These are phyloP conservation scores for Aspergillus chevalieri DNA, from an alignment of 2,329 filamentous ascomycete species.

Conservation along the genomic window DNA sequence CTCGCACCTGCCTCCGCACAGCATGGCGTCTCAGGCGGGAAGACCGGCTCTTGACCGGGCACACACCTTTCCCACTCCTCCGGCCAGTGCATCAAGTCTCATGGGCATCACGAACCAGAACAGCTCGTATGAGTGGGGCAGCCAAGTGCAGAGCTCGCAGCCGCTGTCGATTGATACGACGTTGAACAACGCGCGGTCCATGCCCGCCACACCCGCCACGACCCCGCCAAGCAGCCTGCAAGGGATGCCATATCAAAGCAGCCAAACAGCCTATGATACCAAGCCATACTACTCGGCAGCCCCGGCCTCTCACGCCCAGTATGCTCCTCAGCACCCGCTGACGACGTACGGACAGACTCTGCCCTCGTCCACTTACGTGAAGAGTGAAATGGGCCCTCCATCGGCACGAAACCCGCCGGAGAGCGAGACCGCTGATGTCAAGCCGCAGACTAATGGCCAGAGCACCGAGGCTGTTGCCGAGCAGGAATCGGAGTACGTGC, in stretches of 20 bases:
- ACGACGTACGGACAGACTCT: conserved; percentile 54
- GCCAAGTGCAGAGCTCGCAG: conserved; percentile 57
- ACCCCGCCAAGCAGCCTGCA: conserved; percentile 79
- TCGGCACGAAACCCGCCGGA: conserved; percentile 56
- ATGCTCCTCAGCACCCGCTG: conserved; percentile 56
- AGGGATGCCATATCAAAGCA: conserved; percentile 70
- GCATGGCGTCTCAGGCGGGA: conserved; percentile 56
- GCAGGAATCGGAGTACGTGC: conserved; percentile 72
- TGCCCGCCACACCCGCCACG: conserved; percentile 84
- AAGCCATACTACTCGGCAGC: conserved; percentile 72
- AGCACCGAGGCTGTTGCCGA: conserved; percentile 62
- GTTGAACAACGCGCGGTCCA: conserved; percentile 71
- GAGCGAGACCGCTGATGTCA: conserved; percentile 59
- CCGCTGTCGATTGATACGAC: conserved; percentile 75
- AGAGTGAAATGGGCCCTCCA: conserved; percentile 84
- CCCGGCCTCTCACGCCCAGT: conserved; percentile 61
- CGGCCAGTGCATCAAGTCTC: conserved; percentile 84
- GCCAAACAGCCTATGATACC: conserved; percentile 69
- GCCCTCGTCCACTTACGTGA: conserved; percentile 60
- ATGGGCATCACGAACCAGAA: conserved; percentile 70
- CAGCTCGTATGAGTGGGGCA: conserved; percentile 71
- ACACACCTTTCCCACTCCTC: conserved; percentile 89
- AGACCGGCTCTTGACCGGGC: conserved; percentile 76
- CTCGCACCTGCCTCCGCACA: conserved; percentile 54
- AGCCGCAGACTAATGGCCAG: conserved; percentile 56